These are phyloP conservation scores for Lachnellula hyalina DNA, from an alignment of 2,329 filamentous ascomycete genomes.

Conservation along the genomic window DNA sequence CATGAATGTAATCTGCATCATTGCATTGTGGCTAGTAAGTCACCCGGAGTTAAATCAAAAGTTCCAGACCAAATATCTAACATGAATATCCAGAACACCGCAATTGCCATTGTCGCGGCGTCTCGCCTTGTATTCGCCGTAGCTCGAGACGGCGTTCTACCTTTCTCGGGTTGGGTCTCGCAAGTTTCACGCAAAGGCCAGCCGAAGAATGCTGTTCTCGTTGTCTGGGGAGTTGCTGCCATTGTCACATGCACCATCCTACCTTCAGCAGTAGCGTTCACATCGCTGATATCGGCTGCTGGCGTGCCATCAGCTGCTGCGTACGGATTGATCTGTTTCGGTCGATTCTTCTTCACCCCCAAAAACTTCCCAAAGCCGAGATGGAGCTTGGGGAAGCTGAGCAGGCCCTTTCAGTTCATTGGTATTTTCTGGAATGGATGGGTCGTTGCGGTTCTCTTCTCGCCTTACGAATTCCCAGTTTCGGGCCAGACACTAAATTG, in stretches of 20 bases:
- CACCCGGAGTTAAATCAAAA: not conserved
- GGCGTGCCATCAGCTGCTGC: conserved; percentile 48
- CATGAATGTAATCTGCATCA: conserved; percentile 54
- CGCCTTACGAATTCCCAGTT: conserved; percentile 42
- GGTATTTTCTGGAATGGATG: conserved; percentile 45
- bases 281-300: conserved; percentile 47
- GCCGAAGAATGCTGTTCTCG: conserved; percentile 54
- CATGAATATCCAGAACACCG: conserved; percentile 42
- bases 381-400: conserved; percentile 41
- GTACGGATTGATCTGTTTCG: conserved; percentile 46
- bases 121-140: conserved; percentile 58
- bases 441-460: conserved; percentile 44
- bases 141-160: conserved; percentile 54
- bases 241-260: conserved; percentile 55
- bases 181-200: conserved; percentile 46
- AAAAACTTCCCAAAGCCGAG: conserved; percentile 42
- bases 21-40: conserved; percentile 46
- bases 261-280: conserved; percentile 48
- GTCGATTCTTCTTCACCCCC: conserved; percentile 42
- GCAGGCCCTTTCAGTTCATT: conserved; percentile 43
- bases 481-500: conserved; percentile 40
- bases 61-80: no score
- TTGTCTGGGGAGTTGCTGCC: conserved; percentile 50
- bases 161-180: conserved; percentile 54
- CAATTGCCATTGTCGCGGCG: conserved; percentile 52